Evolutionary conservation across 2,329 filamentous ascomycete genomes (phyloP).

Genomic region (Hypoxylon sp.): DNA sequence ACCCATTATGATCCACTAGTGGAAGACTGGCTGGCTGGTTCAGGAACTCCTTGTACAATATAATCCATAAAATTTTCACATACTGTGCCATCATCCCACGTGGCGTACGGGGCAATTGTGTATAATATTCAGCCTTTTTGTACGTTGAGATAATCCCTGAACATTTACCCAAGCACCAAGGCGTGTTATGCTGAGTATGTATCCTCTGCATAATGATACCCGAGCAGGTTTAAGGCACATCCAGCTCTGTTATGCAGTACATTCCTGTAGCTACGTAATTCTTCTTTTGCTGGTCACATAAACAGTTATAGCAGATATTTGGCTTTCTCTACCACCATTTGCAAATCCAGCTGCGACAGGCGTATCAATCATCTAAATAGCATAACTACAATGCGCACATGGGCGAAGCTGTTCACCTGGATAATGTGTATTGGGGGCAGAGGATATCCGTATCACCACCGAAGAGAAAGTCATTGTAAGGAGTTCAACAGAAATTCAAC

Average conservation of each 20-base stretch:
- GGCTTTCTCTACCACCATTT: neutral
- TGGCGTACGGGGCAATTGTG: constrained; percentile 26
- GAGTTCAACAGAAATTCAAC: neutral
- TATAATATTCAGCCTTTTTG: too few species aligned
- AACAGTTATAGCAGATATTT: too few species aligned
- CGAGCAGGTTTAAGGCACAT: too few species aligned
- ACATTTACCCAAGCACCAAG: too few species aligned
- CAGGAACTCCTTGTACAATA: constrained; percentile 34
- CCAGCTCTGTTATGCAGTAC: too few species aligned
- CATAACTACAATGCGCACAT: neutral
- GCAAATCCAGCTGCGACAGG: neutral
- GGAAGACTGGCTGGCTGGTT: constrained; percentile 30
- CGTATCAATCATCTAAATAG: neutral
- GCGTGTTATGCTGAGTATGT: too few species aligned
- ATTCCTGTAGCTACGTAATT: neutral
- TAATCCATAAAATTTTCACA: constrained; percentile 16
- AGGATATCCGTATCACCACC: neutral
- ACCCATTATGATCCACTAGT: constrained; percentile 24
- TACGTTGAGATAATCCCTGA: too few species aligned
- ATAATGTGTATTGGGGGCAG: neutral
- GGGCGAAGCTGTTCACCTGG: neutral
- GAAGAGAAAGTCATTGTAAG: neutral
- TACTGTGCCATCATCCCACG: constrained; percentile 39
- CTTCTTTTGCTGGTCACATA: neutral
- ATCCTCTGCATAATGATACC: too few species aligned